Base-by-base conservation (phyloP, 805 yeast genomes). In the Spathaspora girioi region DNA sequence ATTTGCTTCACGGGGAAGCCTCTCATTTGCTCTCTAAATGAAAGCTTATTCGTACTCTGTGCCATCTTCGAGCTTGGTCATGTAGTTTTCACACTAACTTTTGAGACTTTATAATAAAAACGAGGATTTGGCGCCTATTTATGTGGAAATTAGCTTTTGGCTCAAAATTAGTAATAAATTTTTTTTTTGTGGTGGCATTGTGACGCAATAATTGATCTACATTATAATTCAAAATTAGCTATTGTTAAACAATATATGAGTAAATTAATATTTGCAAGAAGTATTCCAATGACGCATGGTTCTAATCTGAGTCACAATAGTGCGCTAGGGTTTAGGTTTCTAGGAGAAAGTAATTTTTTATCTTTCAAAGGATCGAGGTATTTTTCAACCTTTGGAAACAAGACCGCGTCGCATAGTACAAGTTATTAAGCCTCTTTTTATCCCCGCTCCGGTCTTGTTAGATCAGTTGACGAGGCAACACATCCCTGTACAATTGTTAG, bases 1-100 rank as follows among this genome's bases (percentile, higher is more conserved):
- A 71, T 69, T 55, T 83, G 87, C 60, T 76, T 66, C 59, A 76
- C 68, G 15, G 87, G 87, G 59, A 83, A 81, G 20, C 81, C 86
- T 41, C 60, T 65, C 69, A 82, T 70, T 59, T 79, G 84, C 54
- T 81, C 78, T 43, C 71, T 64, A 56, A 79, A 78, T 5, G 70
- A 49, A 14, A 52, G 54, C 20, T 55, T 56, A 5, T 38, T 20
- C n/a, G 31, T 45, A 7, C 26, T 4, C 15, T 45, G 47, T 11
- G 40, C 5, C 47, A 45, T 45, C 2, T 15, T 31, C 11, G 29
- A 35, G 3, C 40, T 35, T 17, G 40, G 2, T 9, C 40, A 35
- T 35, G 40, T 35, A 35, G 40, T 35, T 9, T 29, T 10, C n/a
- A 29, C 14, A 29, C 32, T 29, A 3, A n/a, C 9, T 12, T 35